Conservation (phyloP, 179 eudicot genomes). For the Spergularia azorica region DNA sequence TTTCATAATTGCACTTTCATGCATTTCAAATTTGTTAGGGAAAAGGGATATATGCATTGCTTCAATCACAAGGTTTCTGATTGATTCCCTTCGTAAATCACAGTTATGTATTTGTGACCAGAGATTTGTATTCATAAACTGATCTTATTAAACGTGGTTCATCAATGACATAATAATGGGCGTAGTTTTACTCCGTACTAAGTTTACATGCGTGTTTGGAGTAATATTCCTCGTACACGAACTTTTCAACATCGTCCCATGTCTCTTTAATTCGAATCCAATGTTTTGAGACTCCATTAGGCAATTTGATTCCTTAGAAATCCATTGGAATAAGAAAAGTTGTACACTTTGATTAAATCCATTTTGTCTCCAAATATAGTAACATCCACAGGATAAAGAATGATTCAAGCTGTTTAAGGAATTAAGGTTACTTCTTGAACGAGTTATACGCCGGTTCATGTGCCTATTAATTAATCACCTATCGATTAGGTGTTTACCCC, state of each 20-base stretch:
- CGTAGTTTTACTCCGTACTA: no score
- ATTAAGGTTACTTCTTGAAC: neutral
- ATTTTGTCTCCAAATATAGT: neutral
- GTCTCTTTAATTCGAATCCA: no score
- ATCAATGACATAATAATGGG: no score
- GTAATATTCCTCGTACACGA: no score
- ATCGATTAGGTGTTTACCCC: no score
- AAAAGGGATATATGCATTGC: slow-evolving; percentile 46
- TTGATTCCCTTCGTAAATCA: neutral
- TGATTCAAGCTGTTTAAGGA: neutral
- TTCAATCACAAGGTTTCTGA: slow-evolving; percentile 30
- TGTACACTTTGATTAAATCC: neutral
- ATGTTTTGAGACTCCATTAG: no score
- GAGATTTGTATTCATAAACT: no score
- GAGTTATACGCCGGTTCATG: neutral
- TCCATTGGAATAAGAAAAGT: neutral
- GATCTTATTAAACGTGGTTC: no score
- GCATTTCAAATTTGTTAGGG: neutral
- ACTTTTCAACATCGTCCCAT: no score
- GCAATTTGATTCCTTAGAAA: no score
- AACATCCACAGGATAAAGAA: neutral
- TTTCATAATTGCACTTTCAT: neutral
- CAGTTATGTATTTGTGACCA: no score
- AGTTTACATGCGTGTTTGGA: no score
- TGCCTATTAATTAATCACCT: neutral